A percentile compares a stretch with the other conserved stretches of the same genome.
Conservation (phyloP, 2,329 filamentous ascomycete genomes). For the Amphichorda felina region DNA sequence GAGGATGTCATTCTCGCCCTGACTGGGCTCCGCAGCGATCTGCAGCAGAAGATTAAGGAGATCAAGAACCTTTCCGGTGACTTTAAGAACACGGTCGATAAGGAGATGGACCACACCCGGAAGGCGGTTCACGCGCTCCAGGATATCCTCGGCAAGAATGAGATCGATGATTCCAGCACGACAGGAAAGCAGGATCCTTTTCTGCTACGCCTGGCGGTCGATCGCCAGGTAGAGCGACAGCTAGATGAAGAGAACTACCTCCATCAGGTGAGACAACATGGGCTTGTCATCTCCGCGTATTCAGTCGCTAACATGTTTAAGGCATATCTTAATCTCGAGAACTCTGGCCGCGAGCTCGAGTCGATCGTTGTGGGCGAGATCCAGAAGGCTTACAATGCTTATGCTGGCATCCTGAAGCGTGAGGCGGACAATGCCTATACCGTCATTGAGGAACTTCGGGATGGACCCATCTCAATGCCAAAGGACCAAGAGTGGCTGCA, state of each 20-base stretch:
- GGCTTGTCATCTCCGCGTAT: neutral
- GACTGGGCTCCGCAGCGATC: conserved; percentile 72
- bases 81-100: conserved; percentile 94
- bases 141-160: conserved; percentile 67
- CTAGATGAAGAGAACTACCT: conserved; percentile 96
- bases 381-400: conserved; percentile 93
- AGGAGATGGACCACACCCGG: conserved; percentile 79
- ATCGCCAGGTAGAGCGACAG: conserved; percentile 83
- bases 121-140: conserved; percentile 72
- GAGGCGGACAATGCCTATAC: conserved; percentile 75
- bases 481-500: conserved; percentile 85
- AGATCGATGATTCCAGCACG: conserved; percentile 60
- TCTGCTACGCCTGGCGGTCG: conserved; percentile 72
- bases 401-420: conserved; percentile 81
- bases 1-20: conserved; percentile 83
- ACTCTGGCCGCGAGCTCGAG: conserved; percentile 87
- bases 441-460: conserved; percentile 68
- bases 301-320: conserved; percentile 19
- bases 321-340: conserved; percentile 91
- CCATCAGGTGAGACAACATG: conserved; percentile 54
- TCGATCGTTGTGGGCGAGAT: conserved; percentile 95
- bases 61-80: conserved; percentile 89
- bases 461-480: conserved; percentile 81
- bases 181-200: conserved; percentile 89
- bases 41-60: conserved; percentile 95